Percentiles rank a stretch among this genome's conserved stretches.
Conservation (phyloP, 1,284 basidiomycete species). For the Apiotrichum mycotoxinovorans region DNA sequence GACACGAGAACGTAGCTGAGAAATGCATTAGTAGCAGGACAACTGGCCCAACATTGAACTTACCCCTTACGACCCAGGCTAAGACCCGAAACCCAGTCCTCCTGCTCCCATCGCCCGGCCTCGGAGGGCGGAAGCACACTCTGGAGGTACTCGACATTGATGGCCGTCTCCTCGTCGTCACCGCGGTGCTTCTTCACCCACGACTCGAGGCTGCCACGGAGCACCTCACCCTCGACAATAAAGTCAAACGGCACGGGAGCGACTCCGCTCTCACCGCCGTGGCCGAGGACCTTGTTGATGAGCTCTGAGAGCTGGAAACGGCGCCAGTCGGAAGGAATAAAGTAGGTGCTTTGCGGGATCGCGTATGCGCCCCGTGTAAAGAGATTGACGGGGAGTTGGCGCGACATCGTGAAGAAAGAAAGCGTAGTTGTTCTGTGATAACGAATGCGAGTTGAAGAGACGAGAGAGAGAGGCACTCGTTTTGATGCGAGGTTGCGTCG, state of each 20-base stretch:
- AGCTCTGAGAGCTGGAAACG: slow-evolving; percentile 97
- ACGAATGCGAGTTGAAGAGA: neutral
- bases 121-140: slow-evolving; percentile 84
- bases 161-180: slow-evolving; percentile 68
- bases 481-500: too few relatives aligned
- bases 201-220: slow-evolving; percentile 68
- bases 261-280: slow-evolving; percentile 44
- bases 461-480: neutral
- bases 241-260: slow-evolving; percentile 91
- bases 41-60: slow-evolving; percentile 36
- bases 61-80: slow-evolving; percentile 67
- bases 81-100: slow-evolving; percentile 90
- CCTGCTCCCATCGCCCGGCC: slow-evolving; percentile 73
- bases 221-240: slow-evolving; percentile 74
- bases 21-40: neutral
- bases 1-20: slow-evolving; percentile 68
- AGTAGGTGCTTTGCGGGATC: slow-evolving; percentile 85
- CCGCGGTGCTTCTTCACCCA: slow-evolving; percentile 71
- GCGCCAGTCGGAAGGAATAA: slow-evolving; percentile 86
- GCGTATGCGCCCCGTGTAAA: slow-evolving; percentile 74
- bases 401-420: slow-evolving; percentile 20
- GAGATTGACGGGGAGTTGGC: slow-evolving; percentile 65
- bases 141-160: slow-evolving; percentile 92
- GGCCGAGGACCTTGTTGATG: slow-evolving; percentile 86
- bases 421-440: neutral